Evolutionary conservation across 1,139 yeast species (phyloP).

Genomic region (Saccharomyces hybrid): DNA sequence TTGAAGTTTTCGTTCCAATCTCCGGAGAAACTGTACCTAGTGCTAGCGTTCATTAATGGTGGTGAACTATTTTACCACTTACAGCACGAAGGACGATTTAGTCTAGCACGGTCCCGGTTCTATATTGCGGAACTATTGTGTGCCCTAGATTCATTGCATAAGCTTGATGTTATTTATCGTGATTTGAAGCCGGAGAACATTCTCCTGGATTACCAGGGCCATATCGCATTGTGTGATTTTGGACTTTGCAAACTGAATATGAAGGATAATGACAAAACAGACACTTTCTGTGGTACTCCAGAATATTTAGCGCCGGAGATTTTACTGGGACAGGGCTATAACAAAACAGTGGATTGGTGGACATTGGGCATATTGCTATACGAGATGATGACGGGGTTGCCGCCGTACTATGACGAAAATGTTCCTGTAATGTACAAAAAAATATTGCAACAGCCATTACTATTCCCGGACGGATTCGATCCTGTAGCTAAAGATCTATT

Average conservation of each 20-base stretch:
- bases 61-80: slow-evolving; percentile 94
- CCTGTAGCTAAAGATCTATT: slow-evolving; percentile 79
- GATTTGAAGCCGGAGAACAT: slow-evolving; percentile 94
- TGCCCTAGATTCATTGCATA: slow-evolving; percentile 87
- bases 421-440: slow-evolving; percentile 90
- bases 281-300: slow-evolving; percentile 93
- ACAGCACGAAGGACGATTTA: slow-evolving; percentile 82
- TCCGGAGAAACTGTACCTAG: slow-evolving; percentile 82
- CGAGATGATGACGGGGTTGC: slow-evolving; percentile 93
- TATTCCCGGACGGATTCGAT: slow-evolving; percentile 83
- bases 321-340: slow-evolving; percentile 82
- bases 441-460: slow-evolving; percentile 77
- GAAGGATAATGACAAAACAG: slow-evolving; percentile 79
- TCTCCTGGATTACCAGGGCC: slow-evolving; percentile 88
- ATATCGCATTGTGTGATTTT: slow-evolving; percentile 91
- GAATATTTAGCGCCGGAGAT: slow-evolving; percentile 94
- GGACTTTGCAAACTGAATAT: slow-evolving; percentile 91
- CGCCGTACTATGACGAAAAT: slow-evolving; percentile 92
- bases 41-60: slow-evolving; percentile 87
- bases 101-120: slow-evolving; percentile 79
- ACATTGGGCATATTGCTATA: slow-evolving; percentile 84
- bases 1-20: slow-evolving; percentile 91
- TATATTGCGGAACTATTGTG: slow-evolving; percentile 89
- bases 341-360: slow-evolving; percentile 96
- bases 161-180: slow-evolving; percentile 83